These are phyloP conservation scores for Zanthoxylum bungeanum DNA, from an alignment of 345 rosid species.

Conservation along the genomic window DNA sequence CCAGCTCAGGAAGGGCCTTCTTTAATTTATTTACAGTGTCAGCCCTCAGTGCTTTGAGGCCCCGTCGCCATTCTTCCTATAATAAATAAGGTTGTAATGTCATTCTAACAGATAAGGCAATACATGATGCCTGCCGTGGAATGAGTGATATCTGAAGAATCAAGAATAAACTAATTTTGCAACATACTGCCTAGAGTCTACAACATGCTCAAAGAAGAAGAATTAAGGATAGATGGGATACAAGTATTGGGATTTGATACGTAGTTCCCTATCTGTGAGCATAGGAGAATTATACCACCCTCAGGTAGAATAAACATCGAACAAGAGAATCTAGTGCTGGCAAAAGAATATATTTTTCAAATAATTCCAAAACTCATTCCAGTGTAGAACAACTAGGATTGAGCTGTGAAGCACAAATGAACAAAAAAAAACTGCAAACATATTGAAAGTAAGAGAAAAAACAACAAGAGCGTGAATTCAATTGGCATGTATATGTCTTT, in stretches of 20 bases:
- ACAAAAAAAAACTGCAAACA: background rate
- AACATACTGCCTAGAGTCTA: background rate
- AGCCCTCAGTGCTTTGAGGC: constrained; percentile 65
- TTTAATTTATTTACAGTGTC: constrained; percentile 65
- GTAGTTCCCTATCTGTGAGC: background rate
- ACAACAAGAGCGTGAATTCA: background rate
- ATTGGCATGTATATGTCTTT: background rate
- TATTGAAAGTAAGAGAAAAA: background rate
- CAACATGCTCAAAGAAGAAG: background rate
- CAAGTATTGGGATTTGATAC: background rate
- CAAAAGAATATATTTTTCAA: background rate
- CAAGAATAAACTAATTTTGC: background rate
- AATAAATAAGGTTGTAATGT: background rate
- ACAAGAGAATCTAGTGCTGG: background rate
- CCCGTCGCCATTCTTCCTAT: constrained; percentile 94
- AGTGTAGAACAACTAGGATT: background rate
- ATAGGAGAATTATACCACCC: background rate
- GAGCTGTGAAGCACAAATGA: background rate
- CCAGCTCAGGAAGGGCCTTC: constrained; percentile 72
- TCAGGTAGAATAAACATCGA: background rate
- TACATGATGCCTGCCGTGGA: background rate
- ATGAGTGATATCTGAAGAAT: background rate
- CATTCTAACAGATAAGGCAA: background rate
- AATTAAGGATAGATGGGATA: background rate
- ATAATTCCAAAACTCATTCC: background rate